Evolutionary conservation across 2,329 filamentous ascomycete species (phyloP).

Genomic region (Neofusicoccum ribis): DNA sequence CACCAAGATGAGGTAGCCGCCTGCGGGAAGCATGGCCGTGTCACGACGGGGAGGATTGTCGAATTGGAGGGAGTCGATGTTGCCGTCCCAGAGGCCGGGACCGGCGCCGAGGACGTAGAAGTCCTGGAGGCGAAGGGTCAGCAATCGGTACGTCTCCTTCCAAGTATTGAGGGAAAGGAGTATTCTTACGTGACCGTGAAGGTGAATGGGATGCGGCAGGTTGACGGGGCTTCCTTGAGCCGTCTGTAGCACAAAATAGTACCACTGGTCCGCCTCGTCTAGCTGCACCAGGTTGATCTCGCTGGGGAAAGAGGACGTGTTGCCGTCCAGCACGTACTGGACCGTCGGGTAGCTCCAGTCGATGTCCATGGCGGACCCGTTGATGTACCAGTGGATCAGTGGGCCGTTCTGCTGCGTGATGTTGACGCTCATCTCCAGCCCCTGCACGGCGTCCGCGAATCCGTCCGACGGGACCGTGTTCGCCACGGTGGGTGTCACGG

Average conservation of each 20-base stretch:
- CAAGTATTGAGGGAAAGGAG: too few relatives aligned
- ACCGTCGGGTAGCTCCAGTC: slow-evolving; percentile 41
- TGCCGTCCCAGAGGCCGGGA: not conserved
- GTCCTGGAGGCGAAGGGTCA: slow-evolving; percentile 25
- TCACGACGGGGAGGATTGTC: slow-evolving; percentile 39
- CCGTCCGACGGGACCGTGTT: not conserved
- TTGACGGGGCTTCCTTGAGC: slow-evolving; percentile 28
- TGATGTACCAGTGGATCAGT: slow-evolving; percentile 43
- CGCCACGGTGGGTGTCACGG: slow-evolving; percentile 33
- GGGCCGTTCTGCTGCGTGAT: slow-evolving; percentile 13
- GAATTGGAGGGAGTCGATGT: slow-evolving; percentile 4
- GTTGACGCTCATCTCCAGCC: slow-evolving; percentile 22
- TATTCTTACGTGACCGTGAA: slow-evolving; percentile 8
- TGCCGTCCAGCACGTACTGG: slow-evolving; percentile 34
- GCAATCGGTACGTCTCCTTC: too few relatives aligned
- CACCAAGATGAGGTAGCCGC: slow-evolving; percentile 35
- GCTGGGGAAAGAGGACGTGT: slow-evolving; percentile 21
- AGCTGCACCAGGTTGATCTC: slow-evolving; percentile 26
- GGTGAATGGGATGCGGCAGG: slow-evolving; percentile 18
- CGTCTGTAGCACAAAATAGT: slow-evolving; percentile 50
- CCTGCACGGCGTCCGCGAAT: slow-evolving; percentile 17
- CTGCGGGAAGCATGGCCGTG: slow-evolving; percentile 35
- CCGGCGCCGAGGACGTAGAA: slow-evolving; percentile 19
- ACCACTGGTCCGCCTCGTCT: slow-evolving; percentile 38
- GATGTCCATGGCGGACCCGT: slow-evolving; percentile 36